Percentiles rank a stretch among this genome's conserved stretches.
phyloP scores from a whole-genome alignment of 208 protist genomes.

The Herpetomonas tarakana region DNA sequence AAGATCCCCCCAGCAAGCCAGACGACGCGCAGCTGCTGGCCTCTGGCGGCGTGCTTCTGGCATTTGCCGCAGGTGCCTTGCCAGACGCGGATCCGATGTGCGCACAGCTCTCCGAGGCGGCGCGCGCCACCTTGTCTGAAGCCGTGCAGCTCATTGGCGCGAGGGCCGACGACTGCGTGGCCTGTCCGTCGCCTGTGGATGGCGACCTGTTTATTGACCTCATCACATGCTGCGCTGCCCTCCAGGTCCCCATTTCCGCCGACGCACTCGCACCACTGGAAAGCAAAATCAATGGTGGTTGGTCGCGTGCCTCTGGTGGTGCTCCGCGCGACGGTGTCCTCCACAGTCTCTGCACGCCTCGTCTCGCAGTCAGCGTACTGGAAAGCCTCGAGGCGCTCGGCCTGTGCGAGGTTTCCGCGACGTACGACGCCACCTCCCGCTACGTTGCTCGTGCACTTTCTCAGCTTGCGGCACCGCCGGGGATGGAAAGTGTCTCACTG shows the following conservation, averaged over 20 bases:
- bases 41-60: slow-evolving; percentile 14
- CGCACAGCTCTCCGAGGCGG: slow-evolving; percentile 6
- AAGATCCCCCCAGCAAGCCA: too few species aligned
- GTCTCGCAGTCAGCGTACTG: slow-evolving; percentile 30
- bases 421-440: slow-evolving; percentile 17
- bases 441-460: slow-evolving; percentile 10
- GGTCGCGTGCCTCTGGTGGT: too few species aligned
- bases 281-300: too few species aligned
- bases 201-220: slow-evolving; percentile 19
- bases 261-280: too few species aligned
- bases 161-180: background rate
- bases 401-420: slow-evolving; percentile 8
- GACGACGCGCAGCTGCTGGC: too few species aligned
- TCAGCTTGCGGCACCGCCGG: too few species aligned
- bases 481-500: too few species aligned
- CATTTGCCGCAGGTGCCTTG: slow-evolving; percentile 21
- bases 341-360: slow-evolving; percentile 40
- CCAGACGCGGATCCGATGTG: slow-evolving; percentile 4
- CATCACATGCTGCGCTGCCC: slow-evolving; percentile 20
- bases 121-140: slow-evolving; percentile 1
- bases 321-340: too few species aligned
- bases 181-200: too few species aligned
- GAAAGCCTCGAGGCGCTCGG: slow-evolving; percentile 34
- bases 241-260: too few species aligned
- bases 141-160: background rate